Conservation (phyloP, 192 early-diverging fungal species). For the Entomortierella chlamydospora region DNA sequence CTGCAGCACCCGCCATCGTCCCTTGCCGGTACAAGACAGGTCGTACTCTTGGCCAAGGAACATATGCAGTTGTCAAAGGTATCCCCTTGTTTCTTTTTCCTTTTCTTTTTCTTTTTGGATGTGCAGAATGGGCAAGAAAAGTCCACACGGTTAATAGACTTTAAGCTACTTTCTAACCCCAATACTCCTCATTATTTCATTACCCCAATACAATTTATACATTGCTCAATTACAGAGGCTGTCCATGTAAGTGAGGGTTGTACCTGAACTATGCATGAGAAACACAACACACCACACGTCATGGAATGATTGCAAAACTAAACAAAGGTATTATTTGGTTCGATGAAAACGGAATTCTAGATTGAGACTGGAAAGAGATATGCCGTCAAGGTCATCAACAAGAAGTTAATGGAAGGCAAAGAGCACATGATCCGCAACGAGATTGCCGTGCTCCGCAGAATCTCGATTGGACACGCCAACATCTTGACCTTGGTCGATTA, state of each 20-base stretch:
- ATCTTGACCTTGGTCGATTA: constrained; percentile 80
- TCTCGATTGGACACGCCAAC: constrained; percentile 79
- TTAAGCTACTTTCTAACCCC: not conserved
- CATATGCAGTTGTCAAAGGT: constrained; percentile 78
- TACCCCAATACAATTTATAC: not conserved
- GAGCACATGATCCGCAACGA: constrained; percentile 79
- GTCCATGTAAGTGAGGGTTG: constrained; percentile 59
- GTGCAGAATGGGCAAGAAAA: too few relatives aligned
- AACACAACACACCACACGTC: not conserved
- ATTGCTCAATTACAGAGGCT: constrained; percentile 54
- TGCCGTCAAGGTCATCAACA: constrained; percentile 87
- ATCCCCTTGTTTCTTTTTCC: constrained; percentile 1
- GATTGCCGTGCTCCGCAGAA: constrained; percentile 73
- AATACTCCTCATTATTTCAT: not conserved
- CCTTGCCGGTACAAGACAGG: constrained; percentile 78
- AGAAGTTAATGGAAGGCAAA: constrained; percentile 76
- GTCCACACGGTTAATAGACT: too few relatives aligned
- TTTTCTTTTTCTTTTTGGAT: constrained; percentile 1
- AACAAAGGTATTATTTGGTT: too few relatives aligned
- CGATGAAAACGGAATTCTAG: too few relatives aligned
- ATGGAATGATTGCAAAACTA: too few relatives aligned
- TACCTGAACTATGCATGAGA: not conserved
- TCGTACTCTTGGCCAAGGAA: constrained; percentile 71
- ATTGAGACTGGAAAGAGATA: constrained; percentile 76
- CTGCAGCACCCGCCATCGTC: constrained; percentile 44